These are phyloP conservation scores for Adansonia grandidieri DNA, from an alignment of 441 rosid species.

Conservation along the genomic window DNA sequence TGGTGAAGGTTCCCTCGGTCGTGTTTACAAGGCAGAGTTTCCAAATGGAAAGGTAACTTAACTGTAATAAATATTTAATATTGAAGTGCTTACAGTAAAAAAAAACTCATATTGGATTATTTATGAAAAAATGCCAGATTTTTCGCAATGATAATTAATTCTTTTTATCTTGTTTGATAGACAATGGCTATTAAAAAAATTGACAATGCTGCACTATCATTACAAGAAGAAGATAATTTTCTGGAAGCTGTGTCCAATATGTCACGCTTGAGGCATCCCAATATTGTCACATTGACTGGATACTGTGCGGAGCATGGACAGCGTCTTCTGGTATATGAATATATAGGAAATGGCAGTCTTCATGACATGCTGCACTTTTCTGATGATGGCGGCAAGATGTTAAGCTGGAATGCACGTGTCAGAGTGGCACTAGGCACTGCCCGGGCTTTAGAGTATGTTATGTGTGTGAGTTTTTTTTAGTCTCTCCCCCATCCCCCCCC, in stretches of 20 bases:
- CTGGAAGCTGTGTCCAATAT: slow-evolving; percentile 89
- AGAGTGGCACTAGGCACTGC: slow-evolving; percentile 96
- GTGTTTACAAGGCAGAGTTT: slow-evolving; percentile 91
- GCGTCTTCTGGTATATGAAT: slow-evolving; percentile 86
- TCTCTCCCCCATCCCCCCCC: background rate
- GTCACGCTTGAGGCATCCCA: slow-evolving; percentile 92
- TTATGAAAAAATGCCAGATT: slow-evolving; percentile 22
- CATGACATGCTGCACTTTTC: slow-evolving; percentile 84
- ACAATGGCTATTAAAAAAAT: slow-evolving; percentile 90
- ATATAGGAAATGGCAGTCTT: slow-evolving; percentile 66
- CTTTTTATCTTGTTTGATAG: slow-evolving; percentile 44
- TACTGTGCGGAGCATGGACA: slow-evolving; percentile 95
- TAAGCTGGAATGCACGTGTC: slow-evolving; percentile 97
- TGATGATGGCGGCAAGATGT: slow-evolving; percentile 69
- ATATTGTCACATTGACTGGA: slow-evolving; percentile 78
- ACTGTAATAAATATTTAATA: background rate
- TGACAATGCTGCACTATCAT: slow-evolving; percentile 80
- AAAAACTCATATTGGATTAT: background rate
- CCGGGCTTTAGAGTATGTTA: slow-evolving; percentile 92
- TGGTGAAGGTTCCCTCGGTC: slow-evolving; percentile 98
- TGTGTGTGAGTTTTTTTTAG: slow-evolving; percentile 23
- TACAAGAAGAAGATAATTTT: slow-evolving; percentile 92
- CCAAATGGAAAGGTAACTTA: slow-evolving; percentile 75
- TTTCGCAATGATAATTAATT: slow-evolving; percentile 12
- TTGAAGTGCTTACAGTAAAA: background rate